These are phyloP conservation scores for Spathaspora girioi DNA, from an alignment of 805 yeast species.

Conservation along the genomic window DNA sequence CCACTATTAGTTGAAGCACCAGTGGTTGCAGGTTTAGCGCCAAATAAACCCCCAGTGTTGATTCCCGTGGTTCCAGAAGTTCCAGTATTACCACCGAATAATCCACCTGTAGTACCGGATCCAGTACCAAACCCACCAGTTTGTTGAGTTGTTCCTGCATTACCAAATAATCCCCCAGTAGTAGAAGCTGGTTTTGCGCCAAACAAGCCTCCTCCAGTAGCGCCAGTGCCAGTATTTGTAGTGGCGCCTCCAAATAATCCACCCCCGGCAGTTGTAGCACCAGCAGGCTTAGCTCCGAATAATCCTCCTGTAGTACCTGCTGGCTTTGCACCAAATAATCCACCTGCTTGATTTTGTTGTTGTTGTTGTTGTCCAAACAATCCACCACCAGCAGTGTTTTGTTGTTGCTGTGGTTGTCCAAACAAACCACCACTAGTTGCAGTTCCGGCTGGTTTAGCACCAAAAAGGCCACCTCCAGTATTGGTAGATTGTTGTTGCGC, in stretches of 20 bases:
- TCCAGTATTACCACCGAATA: conserved; percentile 8
- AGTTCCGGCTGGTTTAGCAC: conserved; percentile 20
- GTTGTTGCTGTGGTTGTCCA: conserved; percentile 8
- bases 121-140: conserved; percentile 11
- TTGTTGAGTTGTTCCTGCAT: neutral
- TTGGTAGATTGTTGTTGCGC: conserved; percentile 11
- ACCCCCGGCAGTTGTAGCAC: conserved; percentile 10
- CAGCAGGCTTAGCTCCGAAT: conserved; percentile 32
- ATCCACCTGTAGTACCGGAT: conserved; percentile 14
- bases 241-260: conserved; percentile 15
- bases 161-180: conserved; percentile 12
- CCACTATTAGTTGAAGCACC: conserved; percentile 21
- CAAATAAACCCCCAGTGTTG: conserved; percentile 17
- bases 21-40: conserved; percentile 12
- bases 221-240: conserved; percentile 17
- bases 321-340: conserved; percentile 38
- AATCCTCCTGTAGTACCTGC: conserved; percentile 18
- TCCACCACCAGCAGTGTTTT: conserved; percentile 10
- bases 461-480: conserved; percentile 33
- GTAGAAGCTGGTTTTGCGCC: conserved; percentile 26
- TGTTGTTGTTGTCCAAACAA: conserved; percentile 11
- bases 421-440: conserved; percentile 13
- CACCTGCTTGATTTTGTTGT: conserved; percentile 25
- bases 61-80: conserved; percentile 15
- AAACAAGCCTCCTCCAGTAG: conserved; percentile 24